Evolutionary conservation across 495 filamentous ascomycete genomes (phyloP), one percentile per base, ranked within the genome.

Genomic region (Tuber magnatum): DNA sequence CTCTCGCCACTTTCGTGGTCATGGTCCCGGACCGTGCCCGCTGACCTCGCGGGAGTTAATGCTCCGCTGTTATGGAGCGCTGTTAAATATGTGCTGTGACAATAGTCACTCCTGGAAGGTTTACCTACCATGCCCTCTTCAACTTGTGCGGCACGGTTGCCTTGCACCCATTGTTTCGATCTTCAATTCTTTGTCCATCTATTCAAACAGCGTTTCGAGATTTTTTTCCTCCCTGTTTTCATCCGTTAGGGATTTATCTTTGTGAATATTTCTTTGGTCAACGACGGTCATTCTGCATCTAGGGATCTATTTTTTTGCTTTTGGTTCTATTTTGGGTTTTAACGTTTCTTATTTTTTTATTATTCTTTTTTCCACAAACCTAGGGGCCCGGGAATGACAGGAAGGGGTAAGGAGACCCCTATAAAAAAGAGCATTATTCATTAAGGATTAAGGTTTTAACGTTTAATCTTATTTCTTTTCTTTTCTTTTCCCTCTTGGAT

Each of bases 21-120:
- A 3, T 65, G 12, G 56, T 20, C 56, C 16, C 35, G 56, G 56
- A 5, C 56, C 4, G 12, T 65, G 18, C 28, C 56, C 14, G 70
- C 43, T n/a, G 69, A 76, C 39, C 68, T 79, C 24, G 46, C 76
- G 48, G 48, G 78, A 1, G 75, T 71, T 38, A 79, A 79, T 22
- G 35, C 76, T 20, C 74, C 77, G 42, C 61, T 79, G 22, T 28
- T 79, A 48, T 79, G 76, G 77, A 68, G 74, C 51, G 77, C 76
- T 72, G 72, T 42, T 41, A 71, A 73, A 22, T 69, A 76, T 32
- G 70, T 70, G 24, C 71, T 79, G 68, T 79, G n/a, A 70, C 16
- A 18, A 18, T 22, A 8, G 38, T 65, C 28, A 46, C 75, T 75
- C 76, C 75, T 80, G 77, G 77, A 77, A 75, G 77, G 40, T 75